phyloP scores from a whole-genome alignment of 2,329 filamentous ascomycete genomes.

The Trichophyton mentagrophytes region DNA sequence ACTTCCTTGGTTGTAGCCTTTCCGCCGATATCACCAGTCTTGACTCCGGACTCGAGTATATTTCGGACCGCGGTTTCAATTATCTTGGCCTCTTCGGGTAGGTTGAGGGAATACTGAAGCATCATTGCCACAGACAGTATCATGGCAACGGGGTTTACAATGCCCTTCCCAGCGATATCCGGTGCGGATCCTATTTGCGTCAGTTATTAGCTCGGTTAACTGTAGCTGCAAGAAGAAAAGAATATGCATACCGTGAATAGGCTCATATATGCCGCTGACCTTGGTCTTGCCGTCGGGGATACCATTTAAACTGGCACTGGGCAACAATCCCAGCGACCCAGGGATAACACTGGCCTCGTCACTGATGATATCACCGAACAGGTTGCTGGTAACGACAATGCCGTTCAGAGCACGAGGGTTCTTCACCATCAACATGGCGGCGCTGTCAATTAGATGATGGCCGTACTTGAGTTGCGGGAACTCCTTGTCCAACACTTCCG shows the following conservation, averaged over 20 bases:
- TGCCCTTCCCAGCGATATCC: conserved; percentile 81
- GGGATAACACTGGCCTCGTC: conserved; percentile 94
- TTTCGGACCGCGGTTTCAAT: conserved; percentile 71
- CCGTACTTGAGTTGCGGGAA: conserved; percentile 74
- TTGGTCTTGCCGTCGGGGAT: conserved; percentile 57
- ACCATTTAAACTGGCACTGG: conserved; percentile 73
- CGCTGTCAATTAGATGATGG: conserved; percentile 88
- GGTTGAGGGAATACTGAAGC: conserved; percentile 79
- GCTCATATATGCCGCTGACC: conserved; percentile 95
- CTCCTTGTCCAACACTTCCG: conserved; percentile 72
- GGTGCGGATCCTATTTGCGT: conserved; percentile 56
- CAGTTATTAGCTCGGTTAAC: too few species aligned
- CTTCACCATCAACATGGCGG: conserved; percentile 98
- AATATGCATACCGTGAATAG: conserved; percentile 64
- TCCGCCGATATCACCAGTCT: conserved; percentile 78
- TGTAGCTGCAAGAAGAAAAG: background rate
- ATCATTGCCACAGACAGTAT: conserved; percentile 92
- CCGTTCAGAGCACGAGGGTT: conserved; percentile 79
- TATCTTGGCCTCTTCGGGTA: conserved; percentile 61
- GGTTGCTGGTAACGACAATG: conserved; percentile 80
- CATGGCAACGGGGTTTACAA: conserved; percentile 85
- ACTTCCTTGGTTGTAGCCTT: conserved; percentile 58
- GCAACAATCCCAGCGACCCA: conserved; percentile 74
- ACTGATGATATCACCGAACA: conserved; percentile 92
- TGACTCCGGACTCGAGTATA: conserved; percentile 64